phyloP scores from a whole-genome alignment of 2,329 filamentous ascomycete species.

The Samsoniella hepiali region DNA sequence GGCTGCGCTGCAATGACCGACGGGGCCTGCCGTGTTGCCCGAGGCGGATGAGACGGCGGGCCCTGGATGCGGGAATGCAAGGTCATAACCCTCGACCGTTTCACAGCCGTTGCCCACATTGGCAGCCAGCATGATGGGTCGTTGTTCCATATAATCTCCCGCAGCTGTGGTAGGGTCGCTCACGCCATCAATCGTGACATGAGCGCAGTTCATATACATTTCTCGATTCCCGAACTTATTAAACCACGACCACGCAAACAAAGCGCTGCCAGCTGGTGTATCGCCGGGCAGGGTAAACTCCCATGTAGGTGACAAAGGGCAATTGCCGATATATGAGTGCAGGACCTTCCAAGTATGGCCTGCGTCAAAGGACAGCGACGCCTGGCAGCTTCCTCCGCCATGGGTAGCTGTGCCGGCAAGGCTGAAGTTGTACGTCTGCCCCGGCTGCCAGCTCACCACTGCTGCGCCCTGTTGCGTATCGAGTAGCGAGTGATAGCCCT shows the following conservation, averaged over 20 bases:
- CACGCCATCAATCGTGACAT: no score
- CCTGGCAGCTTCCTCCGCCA: slow-evolving; percentile 71
- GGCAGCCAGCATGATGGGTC: no score
- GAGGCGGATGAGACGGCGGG: no score
- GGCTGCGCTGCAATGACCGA: no score
- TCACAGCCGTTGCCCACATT: no score
- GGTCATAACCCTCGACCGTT: no score
- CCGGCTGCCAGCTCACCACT: slow-evolving; percentile 61
- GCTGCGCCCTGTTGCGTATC: slow-evolving; percentile 48
- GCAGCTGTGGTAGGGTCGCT: no score
- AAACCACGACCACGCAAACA: slow-evolving; percentile 77
- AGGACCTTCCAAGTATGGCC: slow-evolving; percentile 68
- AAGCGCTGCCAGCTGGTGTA: slow-evolving; percentile 55
- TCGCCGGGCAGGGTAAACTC: slow-evolving; percentile 64
- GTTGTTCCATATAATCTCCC: no score
- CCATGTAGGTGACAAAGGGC: slow-evolving; percentile 51
- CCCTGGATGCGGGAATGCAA: no score
- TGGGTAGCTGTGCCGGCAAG: slow-evolving; percentile 62
- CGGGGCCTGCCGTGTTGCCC: no score
- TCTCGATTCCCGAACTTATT: slow-evolving; percentile 75
- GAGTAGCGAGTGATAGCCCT: slow-evolving; percentile 55
- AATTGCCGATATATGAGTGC: slow-evolving; percentile 54
- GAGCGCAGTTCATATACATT: slow-evolving; percentile 84
- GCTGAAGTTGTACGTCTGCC: slow-evolving; percentile 60
- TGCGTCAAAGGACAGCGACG: slow-evolving; percentile 70